Percentiles rank a stretch among this genome's conserved stretches.
Conservation (phyloP, 2,329 filamentous ascomycete genomes). For the Chaetoscypha palmicola region DNA sequence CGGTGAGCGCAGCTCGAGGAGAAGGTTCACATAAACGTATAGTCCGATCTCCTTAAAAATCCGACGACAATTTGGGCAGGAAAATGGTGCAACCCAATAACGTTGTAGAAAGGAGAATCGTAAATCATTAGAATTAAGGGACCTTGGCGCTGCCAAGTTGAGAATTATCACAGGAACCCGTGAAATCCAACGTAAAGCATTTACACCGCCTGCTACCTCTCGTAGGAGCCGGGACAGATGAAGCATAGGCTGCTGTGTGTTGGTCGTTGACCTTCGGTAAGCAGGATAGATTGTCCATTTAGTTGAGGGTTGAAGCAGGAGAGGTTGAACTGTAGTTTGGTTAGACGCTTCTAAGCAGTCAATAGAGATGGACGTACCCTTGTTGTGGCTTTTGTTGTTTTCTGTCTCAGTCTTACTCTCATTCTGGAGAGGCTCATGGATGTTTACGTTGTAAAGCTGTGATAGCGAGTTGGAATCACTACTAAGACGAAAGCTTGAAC, state of each 20-base stretch:
- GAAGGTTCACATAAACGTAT: not conserved
- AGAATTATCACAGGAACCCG: not conserved
- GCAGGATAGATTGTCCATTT: not conserved
- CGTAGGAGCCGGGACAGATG: not conserved
- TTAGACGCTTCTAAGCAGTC: too few relatives aligned
- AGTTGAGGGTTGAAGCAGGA: not conserved
- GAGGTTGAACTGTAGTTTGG: too few relatives aligned
- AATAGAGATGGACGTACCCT: too few relatives aligned
- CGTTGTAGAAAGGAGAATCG: not conserved
- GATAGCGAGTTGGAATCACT: too few relatives aligned
- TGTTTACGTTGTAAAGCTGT: too few relatives aligned
- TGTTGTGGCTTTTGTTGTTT: too few relatives aligned
- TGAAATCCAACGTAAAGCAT: constrained; percentile 1
- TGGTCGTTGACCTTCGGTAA: not conserved
- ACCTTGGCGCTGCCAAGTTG: not conserved
- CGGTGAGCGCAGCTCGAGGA: not conserved
- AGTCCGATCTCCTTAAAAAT: too few relatives aligned
- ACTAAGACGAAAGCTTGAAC: too few relatives aligned
- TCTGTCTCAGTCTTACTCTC: too few relatives aligned
- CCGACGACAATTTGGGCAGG: too few relatives aligned
- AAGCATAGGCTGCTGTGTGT: not conserved
- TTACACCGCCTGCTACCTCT: not conserved
- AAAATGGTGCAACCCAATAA: too few relatives aligned
- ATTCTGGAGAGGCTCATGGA: too few relatives aligned
- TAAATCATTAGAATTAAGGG: not conserved